Evolutionary conservation across 2,329 filamentous ascomycete species (phyloP), one percentile per base, ranked within the genome.

Genomic region (Pestalotiopsis sp.): DNA sequence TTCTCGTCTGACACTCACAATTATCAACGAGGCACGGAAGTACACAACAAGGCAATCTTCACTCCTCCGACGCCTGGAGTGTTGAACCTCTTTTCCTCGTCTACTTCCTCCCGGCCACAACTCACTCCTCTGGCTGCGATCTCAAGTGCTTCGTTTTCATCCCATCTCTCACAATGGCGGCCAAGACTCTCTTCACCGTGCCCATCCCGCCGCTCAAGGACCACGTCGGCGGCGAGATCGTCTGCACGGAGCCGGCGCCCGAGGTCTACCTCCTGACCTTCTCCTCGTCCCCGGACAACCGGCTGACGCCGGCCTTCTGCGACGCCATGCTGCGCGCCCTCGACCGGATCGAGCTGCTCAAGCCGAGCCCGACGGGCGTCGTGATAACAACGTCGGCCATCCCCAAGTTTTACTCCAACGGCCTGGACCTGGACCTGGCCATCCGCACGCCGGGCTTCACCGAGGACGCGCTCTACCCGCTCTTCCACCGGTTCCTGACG

Each of bases 331-430:
- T 93, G 39, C 82, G 90, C 12, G 91, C 92, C 3, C 88, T 96
- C 70, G 92, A 96, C 81, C 89, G 93, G 25, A 81, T 96, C 75
- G 91, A 94, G 79, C 87, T 90, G 69, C 85, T 85, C 62, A 85
- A 91, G 74, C 84, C 87, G 0, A 86, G 87, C 17, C 84, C 87
- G 0, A 86, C 87, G n/a, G 93, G 93, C 65, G 92, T 95, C 5
- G 85, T 96, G 14, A 83, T 95, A 69, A 95, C 93, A 4, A 95
- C 93, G 0, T 92, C 90, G 57, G 88, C 86, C 62, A 92, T 95
- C 69, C 78, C 83, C 65, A 96, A 96, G 77, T 95, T 95, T 84
- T 96, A 92, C 82, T 91, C 87, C 78, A 95, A 95, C 80, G 93
- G 93, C 0, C 86, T 96, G n/a, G 92, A 96, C 78, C 86, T 95